Evolutionary conservation across 2,329 filamentous ascomycete species (phyloP).

Genomic region (Westerdykella ornata): DNA sequence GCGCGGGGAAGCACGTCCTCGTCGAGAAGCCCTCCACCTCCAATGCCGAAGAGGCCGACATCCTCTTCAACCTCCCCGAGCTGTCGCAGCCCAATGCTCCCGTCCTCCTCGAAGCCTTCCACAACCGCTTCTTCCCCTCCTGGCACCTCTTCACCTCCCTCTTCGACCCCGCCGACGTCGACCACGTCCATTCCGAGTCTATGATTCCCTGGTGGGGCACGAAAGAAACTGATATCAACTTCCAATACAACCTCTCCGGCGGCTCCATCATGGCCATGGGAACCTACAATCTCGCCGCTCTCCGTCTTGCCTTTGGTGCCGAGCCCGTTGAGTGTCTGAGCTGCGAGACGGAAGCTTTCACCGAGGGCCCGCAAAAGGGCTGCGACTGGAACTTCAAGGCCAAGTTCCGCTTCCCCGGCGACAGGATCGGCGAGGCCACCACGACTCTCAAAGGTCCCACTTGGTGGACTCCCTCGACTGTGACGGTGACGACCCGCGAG

Average conservation of each 20-base stretch:
- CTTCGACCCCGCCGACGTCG: constrained; percentile 26
- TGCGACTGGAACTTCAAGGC: constrained; percentile 3
- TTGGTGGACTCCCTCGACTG: not conserved
- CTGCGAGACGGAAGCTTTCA: not conserved
- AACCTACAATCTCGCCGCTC: constrained; percentile 27
- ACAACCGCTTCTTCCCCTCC: constrained; percentile 38
- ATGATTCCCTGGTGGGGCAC: constrained; percentile 21
- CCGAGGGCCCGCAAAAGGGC: not conserved
- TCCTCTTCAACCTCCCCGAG: constrained; percentile 22
- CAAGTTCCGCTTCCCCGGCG: constrained; percentile 3
- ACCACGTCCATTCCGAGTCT: constrained; percentile 20
- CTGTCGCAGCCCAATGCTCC: constrained; percentile 29
- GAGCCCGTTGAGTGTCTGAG: constrained; percentile 19
- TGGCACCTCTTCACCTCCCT: constrained; percentile 28
- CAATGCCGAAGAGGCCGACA: constrained; percentile 46
- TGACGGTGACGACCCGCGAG: not conserved
- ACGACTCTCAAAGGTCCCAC: constrained; percentile 1
- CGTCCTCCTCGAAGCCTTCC: constrained; percentile 37
- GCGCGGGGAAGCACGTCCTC: constrained; percentile 38
- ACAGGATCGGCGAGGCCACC: constrained; percentile 1
- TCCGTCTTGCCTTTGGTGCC: constrained; percentile 18
- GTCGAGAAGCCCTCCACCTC: constrained; percentile 48
- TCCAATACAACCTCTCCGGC: constrained; percentile 31
- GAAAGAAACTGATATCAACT: constrained; percentile 28
- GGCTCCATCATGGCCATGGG: constrained; percentile 33